Base-by-base conservation (phyloP, 139 green algal genomes). In the Chlorella vulgaris region DNA sequence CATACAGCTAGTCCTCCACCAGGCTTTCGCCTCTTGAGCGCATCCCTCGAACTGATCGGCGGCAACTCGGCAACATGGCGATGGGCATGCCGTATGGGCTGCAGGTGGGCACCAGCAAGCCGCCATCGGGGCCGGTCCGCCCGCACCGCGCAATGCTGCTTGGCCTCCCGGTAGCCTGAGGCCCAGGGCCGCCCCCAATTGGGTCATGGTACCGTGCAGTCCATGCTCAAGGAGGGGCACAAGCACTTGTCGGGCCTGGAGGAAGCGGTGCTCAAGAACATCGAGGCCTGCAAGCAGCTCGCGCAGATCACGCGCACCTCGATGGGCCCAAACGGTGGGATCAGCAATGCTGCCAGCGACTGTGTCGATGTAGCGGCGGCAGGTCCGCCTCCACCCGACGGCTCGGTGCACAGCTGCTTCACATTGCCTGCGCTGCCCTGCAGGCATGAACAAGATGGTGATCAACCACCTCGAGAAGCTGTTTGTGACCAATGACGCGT, bases 381-480 rank as follows among this genome's bases (percentile, higher is more conserved):
- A 21, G 18, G 18, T 31, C 18, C 55, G 22, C 18, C 55, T 28
- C 5, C 55, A 21, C 15, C 55, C n/a, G 55, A 21, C 22, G 55
- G 55, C 55, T 8, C 18, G 55, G 18, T 65, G 18, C n/a, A 21
- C 55, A 15, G 55, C 55, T 28, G 15, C 47, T 15, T 58, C 13
- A 58, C 15, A 15, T 10, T 15, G 15, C 15, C 47, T 58, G 10
- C 15, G 15, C 13, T 58, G 47, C 1, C 22, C 7, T 53, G 39
- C 90, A 99, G 96, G 96, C 58, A 99, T 99, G 97, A 99, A 98
- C 88, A 99, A 99, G 85, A 98, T 99, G 93, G 93, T 99, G 7
- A 98, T 99, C 89, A 99, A 99, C 87, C 97, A 99, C 68, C 82
- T 99, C 36, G 97, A 99, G 60, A 98, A 98, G 86, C 91, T 99